Evolutionary conservation across 1,284 basidiomycete species (phyloP), one percentile per base, ranked within the genome.

Genomic region (Porogramme epimiltina): DNA sequence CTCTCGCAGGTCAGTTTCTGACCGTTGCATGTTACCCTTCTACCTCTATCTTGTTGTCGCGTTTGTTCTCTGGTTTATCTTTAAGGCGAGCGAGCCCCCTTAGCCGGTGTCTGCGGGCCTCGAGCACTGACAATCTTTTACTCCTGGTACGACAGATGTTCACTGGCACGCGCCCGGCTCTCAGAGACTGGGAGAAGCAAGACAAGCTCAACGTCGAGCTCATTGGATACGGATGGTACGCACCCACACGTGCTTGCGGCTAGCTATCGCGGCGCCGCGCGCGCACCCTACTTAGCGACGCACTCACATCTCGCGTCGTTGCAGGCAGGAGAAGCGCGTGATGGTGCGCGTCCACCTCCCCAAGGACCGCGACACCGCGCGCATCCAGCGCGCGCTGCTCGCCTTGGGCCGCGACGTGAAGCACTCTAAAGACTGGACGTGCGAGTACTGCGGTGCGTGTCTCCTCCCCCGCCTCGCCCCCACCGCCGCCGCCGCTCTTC

Each of bases 201-300:
- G 56, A 52, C 45, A 58, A 54, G 49, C 49, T 58, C 20, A 58
- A 58, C 45, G 24, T 58, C 25, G 56, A 58, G 50, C 43, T 58
- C 1, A 18, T 58, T 31, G 56, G 49, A 2, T 58, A 58, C 25
- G 56, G 56, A 2, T 52, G 46, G 56, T 58, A 37, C 40, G 43
- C 28, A 31, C n/a, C n/a, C n/a, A n/a, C n/a, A n/a, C n/a, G n/a
- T n/a, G n/a, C n/a, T n/a, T n/a, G n/a, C n/a, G n/a, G n/a, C n/a
- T n/a, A n/a, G n/a, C n/a, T n/a, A n/a, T n/a, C n/a, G n/a, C n/a
- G n/a, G n/a, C n/a, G n/a, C n/a, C n/a, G n/a, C n/a, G n/a, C n/a
- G n/a, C n/a, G n/a, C 20, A 3, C 19, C 11, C 31, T 2, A 26
- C 25, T 40, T 4, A 37, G 16, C n/a, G n/a, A n/a, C n/a, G n/a